Base-by-base conservation (phyloP, 202 grass and related monocot genomes). In the Panicum virgatum region DNA sequence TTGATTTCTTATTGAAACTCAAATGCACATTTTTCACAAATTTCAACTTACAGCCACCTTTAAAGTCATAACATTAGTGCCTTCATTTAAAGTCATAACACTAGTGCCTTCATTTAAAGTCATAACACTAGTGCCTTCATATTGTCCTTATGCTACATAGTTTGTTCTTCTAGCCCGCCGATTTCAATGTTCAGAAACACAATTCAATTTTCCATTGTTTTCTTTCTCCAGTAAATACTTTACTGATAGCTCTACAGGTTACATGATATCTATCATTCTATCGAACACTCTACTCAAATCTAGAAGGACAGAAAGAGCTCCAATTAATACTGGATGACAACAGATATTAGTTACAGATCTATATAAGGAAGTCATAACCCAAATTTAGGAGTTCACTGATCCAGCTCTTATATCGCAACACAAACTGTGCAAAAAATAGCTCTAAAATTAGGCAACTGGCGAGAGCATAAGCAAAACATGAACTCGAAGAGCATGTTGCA, bases 321-420 rank as follows among this genome's bases (percentile, higher is more conserved):
- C 60, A 82, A 73, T 78, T 60, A 86, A 72, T 78, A 68, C 78
- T 68, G 32, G 3, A 67, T 42, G 37, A 12, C 59, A 34, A 26
- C 51, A 37, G 0, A 54, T 56, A 64, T 56, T 20, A 79, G 36
- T 73, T 47, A 14, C 5, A 39, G 88, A 86, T 83, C 79, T 83
- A 79, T 25, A 39, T 39, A 34, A 47, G 44, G 25, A 79, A 78
- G 79, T 62, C 63, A 54, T 43, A 45, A 63, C 80, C 42, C 68
- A 88, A 79, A 82, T 75, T 53, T 76, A 57, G 48, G n/a, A 90
- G 75, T 88, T 77, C 77, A 30, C 63, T 65, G 72, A 76, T 70
- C 75, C 75, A 80, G 64, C 38, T 70, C 48, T 75, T 73, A 42
- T 30, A 82, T 27, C 69, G 54, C 64, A 64, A 77, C 27, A 44